Conservation (phyloP, 2,329 filamentous ascomycete species). For the Epichloe elymi region DNA sequence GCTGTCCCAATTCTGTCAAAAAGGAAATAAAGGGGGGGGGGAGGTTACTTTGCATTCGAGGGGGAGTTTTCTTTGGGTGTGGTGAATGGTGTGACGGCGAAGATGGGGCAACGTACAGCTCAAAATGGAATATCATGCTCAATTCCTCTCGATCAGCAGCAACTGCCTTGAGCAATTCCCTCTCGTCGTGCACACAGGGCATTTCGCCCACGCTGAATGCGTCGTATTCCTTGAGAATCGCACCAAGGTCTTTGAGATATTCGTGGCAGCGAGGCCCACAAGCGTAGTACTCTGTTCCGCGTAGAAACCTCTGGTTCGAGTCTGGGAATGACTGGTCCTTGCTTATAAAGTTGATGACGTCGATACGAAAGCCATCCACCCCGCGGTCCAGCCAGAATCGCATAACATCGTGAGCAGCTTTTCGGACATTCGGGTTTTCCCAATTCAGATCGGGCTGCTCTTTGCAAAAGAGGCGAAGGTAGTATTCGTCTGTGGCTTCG, state of each 20-base stretch:
- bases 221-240: slow-evolving; percentile 31
- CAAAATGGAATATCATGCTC: slow-evolving; percentile 64
- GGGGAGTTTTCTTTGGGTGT: too few relatives aligned
- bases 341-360: slow-evolving; percentile 55
- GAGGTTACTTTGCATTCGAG: background rate
- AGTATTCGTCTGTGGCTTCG: slow-evolving; percentile 35
- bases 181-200: slow-evolving; percentile 29
- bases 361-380: slow-evolving; percentile 52
- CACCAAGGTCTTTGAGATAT: slow-evolving; percentile 31
- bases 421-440: slow-evolving; percentile 52
- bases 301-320: slow-evolving; percentile 20
- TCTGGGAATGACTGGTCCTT: slow-evolving; percentile 46
- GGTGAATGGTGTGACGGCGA: too few relatives aligned
- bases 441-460: slow-evolving; percentile 70
- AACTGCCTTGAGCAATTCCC: slow-evolving; percentile 34
- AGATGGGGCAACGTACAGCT: slow-evolving; percentile 31
- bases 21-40: background rate
- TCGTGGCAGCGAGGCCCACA: slow-evolving; percentile 38
- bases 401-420: slow-evolving; percentile 55
- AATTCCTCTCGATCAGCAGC: slow-evolving; percentile 44
- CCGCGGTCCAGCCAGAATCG: slow-evolving; percentile 62
- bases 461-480: slow-evolving; percentile 55
- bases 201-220: slow-evolving; percentile 41
- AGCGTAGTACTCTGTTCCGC: slow-evolving; percentile 32
- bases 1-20: slow-evolving; percentile 12